phyloP scores from a whole-genome alignment of 139 green algal genomes.

The Zygnema circumcarinatum region DNA sequence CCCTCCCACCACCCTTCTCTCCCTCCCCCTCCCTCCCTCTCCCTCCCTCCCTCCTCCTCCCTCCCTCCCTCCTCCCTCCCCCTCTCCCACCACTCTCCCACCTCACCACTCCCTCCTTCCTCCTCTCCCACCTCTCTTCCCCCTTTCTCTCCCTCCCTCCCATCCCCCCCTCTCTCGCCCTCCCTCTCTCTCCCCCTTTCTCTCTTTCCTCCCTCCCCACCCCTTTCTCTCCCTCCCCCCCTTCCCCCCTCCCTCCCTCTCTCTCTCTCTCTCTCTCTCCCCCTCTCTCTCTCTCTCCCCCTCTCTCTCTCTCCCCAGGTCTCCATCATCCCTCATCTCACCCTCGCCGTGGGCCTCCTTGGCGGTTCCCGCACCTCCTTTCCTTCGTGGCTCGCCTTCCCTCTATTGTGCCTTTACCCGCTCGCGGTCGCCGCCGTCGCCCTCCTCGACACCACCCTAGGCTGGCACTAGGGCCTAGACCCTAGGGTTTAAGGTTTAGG shows the following conservation, averaged over 20 bases:
- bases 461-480: conserved; percentile 41
- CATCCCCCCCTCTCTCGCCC: no score
- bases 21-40: no score
- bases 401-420: conserved; percentile 57
- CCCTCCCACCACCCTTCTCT: no score
- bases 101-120: no score
- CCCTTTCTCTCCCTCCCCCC: neutral
- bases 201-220: neutral
- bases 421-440: conserved; percentile 34
- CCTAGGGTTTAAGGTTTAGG: no score
- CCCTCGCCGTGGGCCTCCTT: conserved; percentile 49
- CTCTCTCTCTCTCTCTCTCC: neutral
- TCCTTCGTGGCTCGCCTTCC: conserved; percentile 53
- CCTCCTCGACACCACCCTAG: conserved; percentile 34
- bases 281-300: neutral
- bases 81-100: no score
- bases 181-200: neutral
- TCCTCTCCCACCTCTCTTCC: no score
- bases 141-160: no score
- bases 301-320: no score
- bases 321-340: conserved; percentile 54
- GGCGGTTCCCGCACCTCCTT: conserved; percentile 63
- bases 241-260: neutral
- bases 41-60: no score
- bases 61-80: no score